Evolutionary conservation across 345 rosid genomes (phyloP), one percentile per base, ranked within the genome.

Genomic region (Ceriops zippeliana): DNA sequence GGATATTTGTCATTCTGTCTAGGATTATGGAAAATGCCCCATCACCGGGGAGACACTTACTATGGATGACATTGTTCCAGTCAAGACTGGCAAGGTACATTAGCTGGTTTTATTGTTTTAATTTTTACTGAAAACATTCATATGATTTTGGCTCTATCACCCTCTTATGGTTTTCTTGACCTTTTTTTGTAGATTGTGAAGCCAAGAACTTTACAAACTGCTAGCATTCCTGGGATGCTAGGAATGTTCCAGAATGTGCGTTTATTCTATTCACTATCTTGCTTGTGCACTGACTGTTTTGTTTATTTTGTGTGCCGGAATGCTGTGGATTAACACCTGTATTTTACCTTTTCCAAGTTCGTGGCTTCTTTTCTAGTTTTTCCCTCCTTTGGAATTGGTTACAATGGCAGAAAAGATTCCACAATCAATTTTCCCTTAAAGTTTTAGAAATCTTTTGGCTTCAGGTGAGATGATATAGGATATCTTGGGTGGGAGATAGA

Each of bases 201-300:
- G 82, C 99, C 96, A 10, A 88, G 96, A 79, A 81, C 96, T 15
- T 70, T 88, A 68, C 88, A 90, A 73, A 85, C 95, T 30, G 97
- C 99, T 66, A 95, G 99, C 76, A 88, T 95, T 71, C 99, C 99
- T 65, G 99, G 99, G 77, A 83, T 95, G 87, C 96, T 91, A 0
- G 96, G 95, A 70, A 89, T 92, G 81, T 95, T 95, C 75, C 97
- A 95, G 69, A 93, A 87, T 78, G 96, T 91, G 85, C 31, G 77
- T 76, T 10, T 56, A 1, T 21, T 28, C 26, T 7, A 51, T 34
- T 11, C 11, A 1, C 37, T 65, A 24, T 10, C 24, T 47, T 46
- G 26, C 38, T 63, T 28, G 19, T 22, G 27, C 61, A 26, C 4
- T 22, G n/a, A 42, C 16, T 42, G 17, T 10, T 27, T 56, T 27